Conservation (phyloP, 1,139 yeast species). For the Yamadazyma conglobata region DNA sequence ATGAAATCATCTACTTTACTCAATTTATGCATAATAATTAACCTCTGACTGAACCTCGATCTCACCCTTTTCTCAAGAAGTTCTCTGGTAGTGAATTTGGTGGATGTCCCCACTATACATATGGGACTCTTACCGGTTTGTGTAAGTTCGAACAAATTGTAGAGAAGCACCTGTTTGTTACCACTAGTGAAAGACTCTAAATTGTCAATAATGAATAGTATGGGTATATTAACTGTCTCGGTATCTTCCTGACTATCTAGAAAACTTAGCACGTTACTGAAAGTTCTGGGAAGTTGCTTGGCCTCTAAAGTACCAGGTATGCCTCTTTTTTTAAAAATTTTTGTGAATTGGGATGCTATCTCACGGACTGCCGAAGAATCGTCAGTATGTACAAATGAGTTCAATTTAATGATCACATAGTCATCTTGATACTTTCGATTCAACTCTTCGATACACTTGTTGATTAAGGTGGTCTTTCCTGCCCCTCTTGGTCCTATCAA, state of each 20-base stretch:
- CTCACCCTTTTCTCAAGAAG: slow-evolving; percentile 86
- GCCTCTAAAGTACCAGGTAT: slow-evolving; percentile 39
- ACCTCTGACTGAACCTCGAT: slow-evolving; percentile 81
- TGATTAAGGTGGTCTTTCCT: slow-evolving; percentile 70
- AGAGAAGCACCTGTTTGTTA: slow-evolving; percentile 75
- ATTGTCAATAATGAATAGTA: slow-evolving; percentile 80
- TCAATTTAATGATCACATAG: slow-evolving; percentile 60
- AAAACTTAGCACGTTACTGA: slow-evolving; percentile 35
- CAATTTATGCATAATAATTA: slow-evolving; percentile 58
- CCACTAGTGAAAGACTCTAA: slow-evolving; percentile 74
- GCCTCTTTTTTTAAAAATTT: slow-evolving; percentile 24
- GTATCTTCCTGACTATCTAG: slow-evolving; percentile 17
- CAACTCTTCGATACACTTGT: slow-evolving; percentile 53
- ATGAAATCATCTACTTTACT: slow-evolving; percentile 42
- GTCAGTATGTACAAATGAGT: slow-evolving; percentile 70
- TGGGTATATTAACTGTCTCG: slow-evolving; percentile 38
- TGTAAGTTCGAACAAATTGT: slow-evolving; percentile 81
- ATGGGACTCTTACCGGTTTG: slow-evolving; percentile 76
- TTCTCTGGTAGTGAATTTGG: slow-evolving; percentile 74
- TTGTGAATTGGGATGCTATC: slow-evolving; percentile 79
- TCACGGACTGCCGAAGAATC: slow-evolving; percentile 80
- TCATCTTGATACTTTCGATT: slow-evolving; percentile 33
- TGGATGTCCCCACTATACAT: slow-evolving; percentile 76
- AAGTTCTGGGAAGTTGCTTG: slow-evolving; percentile 39
- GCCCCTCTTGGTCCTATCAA: slow-evolving; percentile 77